Conservation (phyloP, 306 rosid species). For the Begonia loranthoides region DNA sequence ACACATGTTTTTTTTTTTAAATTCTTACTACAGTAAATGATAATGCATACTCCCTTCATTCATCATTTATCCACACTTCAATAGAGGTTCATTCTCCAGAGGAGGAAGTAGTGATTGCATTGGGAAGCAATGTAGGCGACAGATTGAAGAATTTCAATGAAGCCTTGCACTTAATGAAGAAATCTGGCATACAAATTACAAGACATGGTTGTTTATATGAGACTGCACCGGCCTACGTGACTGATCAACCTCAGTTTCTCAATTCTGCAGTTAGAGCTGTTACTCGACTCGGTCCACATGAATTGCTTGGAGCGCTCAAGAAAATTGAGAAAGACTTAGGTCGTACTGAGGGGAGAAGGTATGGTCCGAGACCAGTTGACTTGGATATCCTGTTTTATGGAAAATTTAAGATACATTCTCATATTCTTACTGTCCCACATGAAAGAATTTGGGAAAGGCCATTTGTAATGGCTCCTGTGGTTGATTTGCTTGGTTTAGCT, state of each 20-base stretch:
- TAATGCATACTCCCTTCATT: conserved; percentile 14
- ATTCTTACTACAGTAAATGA: conserved; percentile 26
- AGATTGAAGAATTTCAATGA: conserved; percentile 63
- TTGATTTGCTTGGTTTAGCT: conserved; percentile 65
- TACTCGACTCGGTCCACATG: conserved; percentile 83
- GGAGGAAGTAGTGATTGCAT: conserved; percentile 87
- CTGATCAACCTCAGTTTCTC: conserved; percentile 72
- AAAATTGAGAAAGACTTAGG: conserved; percentile 66
- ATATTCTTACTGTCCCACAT: conserved; percentile 61
- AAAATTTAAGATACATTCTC: conserved; percentile 45
- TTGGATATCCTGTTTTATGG: conserved; percentile 83
- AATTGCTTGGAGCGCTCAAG: conserved; percentile 53
- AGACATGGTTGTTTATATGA: conserved; percentile 85
- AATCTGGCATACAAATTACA: conserved; percentile 47
- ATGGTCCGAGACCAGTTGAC: conserved; percentile 93
- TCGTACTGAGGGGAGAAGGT: conserved; percentile 60
- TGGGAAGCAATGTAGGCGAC: conserved; percentile 84
- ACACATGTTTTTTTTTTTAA: conserved; percentile 9
- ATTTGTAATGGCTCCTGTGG: conserved; percentile 80
- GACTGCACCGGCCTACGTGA: conserved; percentile 82
- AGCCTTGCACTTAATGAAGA: conserved; percentile 63
- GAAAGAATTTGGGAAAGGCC: conserved; percentile 96
- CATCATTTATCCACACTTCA: conserved; percentile 27
- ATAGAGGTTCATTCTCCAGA: conserved; percentile 51
- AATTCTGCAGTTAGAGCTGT: conserved; percentile 84